Conservation (phyloP, 257 asterid genomes). For the Anisodus acutangulus region DNA sequence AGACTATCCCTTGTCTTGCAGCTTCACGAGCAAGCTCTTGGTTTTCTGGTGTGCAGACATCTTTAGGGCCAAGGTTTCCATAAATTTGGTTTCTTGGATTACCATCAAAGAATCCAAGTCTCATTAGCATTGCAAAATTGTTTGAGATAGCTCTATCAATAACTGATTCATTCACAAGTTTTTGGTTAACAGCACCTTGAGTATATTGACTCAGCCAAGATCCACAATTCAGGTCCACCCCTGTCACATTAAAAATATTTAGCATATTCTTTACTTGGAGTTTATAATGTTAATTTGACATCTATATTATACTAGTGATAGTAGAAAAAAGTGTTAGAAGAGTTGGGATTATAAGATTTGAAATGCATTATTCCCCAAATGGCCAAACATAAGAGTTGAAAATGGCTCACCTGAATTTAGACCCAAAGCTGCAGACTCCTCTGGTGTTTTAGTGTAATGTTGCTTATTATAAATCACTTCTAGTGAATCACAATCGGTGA, state of each 20-base stretch:
- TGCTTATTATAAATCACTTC: constrained; percentile 65
- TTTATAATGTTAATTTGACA: no score
- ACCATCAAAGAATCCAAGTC: constrained; percentile 48
- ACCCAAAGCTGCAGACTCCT: constrained; percentile 84
- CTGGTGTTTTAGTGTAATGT: constrained; percentile 84
- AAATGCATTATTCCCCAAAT: background rate
- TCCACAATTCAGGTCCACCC: constrained; percentile 91
- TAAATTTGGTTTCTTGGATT: constrained; percentile 38
- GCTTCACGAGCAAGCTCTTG: constrained; percentile 77
- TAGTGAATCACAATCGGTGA: constrained; percentile 86
- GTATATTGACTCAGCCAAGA: constrained; percentile 46
- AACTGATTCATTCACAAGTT: constrained; percentile 60
- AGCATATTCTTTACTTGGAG: background rate
- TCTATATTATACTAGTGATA: background rate
- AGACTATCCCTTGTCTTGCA: constrained; percentile 43
- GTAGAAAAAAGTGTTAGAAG: background rate
- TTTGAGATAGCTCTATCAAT: constrained; percentile 46
- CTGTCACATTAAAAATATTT: constrained; percentile 38
- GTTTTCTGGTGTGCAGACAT: constrained; percentile 41
- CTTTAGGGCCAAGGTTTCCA: constrained; percentile 41
- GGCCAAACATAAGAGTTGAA: constrained; percentile 11
- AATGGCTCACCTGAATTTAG: constrained; percentile 63
- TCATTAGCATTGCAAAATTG: constrained; percentile 42
- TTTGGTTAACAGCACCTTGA: constrained; percentile 65
- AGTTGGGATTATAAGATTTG: background rate